A percentile compares a stretch with the other conserved stretches of the same genome.
Conservation (phyloP, 192 early-diverging fungal species). For the Podochytrium sp. region DNA sequence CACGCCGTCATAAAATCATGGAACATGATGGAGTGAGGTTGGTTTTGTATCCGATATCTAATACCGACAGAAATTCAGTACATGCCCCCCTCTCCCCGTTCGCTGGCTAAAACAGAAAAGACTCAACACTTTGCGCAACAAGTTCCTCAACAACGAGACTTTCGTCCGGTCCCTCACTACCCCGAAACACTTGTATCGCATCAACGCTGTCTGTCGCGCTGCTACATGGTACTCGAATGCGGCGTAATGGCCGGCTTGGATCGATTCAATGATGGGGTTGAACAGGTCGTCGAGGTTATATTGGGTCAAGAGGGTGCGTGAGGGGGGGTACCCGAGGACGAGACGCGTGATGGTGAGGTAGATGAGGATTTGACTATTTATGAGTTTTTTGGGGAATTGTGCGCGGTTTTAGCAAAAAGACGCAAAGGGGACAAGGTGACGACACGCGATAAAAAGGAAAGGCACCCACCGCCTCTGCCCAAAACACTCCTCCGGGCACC, state of each 20-base stretch:
- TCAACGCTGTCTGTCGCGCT: neutral
- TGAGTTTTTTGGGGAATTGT: too few species aligned
- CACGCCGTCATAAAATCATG: conserved; percentile 3
- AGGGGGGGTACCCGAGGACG: conserved; percentile 16
- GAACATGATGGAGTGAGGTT: conserved; percentile 4
- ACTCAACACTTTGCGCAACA: conserved; percentile 5
- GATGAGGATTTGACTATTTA: conserved; percentile 20
- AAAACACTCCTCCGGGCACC: too few species aligned
- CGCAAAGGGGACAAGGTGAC: too few species aligned
- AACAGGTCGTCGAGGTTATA: conserved; percentile 13
- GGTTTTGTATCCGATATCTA: neutral
- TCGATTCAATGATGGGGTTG: neutral
- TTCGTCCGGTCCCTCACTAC: conserved; percentile 3
- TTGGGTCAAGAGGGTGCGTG: neutral
- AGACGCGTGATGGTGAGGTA: conserved; percentile 16
- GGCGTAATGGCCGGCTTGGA: conserved; percentile 5
- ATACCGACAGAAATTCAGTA: neutral
- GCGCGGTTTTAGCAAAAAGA: too few species aligned
- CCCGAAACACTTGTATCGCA: conserved; percentile 12
- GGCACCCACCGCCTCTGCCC: too few species aligned
- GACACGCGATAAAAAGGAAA: too few species aligned
- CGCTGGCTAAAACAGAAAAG: neutral
- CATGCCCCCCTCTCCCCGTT: neutral
- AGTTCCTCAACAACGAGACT: conserved; percentile 14
- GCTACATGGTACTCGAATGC: neutral